phyloP scores from a whole-genome alignment of 2,329 filamentous ascomycete species.

The Pseudopyricularia cyperi region DNA sequence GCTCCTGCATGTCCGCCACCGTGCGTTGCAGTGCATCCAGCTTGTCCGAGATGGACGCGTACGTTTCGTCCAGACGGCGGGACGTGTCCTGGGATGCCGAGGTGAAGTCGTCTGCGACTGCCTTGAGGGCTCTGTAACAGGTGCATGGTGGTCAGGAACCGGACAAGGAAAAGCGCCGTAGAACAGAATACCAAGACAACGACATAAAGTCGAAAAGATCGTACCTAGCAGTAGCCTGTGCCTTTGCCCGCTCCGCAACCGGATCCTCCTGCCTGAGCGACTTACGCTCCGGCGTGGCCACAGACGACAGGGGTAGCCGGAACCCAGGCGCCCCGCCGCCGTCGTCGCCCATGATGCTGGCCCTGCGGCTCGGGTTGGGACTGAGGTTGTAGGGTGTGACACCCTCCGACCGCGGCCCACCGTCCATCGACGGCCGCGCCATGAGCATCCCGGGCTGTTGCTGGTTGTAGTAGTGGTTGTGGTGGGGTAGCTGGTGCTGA shows the following conservation, averaged over 20 bases:
- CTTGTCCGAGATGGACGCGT: conserved; percentile 61
- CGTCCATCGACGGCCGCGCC: conserved; percentile 28
- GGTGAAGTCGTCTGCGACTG: conserved; percentile 39
- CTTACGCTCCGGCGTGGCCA: conserved; percentile 6
- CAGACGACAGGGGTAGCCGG: conserved; percentile 8
- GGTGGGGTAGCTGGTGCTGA: conserved; percentile 5
- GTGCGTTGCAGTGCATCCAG: conserved; percentile 50
- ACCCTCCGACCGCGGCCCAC: conserved; percentile 27
- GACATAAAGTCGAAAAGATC: conserved; percentile 8
- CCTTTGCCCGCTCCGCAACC: conserved; percentile 26
- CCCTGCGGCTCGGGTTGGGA: conserved; percentile 27
- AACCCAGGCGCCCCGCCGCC: conserved; percentile 9
- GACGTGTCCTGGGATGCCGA: conserved; percentile 50
- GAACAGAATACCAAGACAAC: neutral
- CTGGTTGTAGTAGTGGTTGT: neutral
- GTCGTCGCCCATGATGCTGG: conserved; percentile 22
- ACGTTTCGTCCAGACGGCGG: conserved; percentile 57
- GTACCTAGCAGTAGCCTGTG: conserved; percentile 25
- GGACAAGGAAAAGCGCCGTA: neutral
- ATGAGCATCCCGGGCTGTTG: conserved; percentile 8
- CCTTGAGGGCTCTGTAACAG: conserved; percentile 31
- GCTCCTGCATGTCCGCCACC: conserved; percentile 49
- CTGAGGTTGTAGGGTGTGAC: conserved; percentile 26
- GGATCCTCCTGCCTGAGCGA: conserved; percentile 24
- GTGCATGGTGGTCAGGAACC: neutral